These are phyloP conservation scores for Clarireedia hainanense DNA, from an alignment of 2,329 filamentous ascomycete genomes.

Conservation along the genomic window DNA sequence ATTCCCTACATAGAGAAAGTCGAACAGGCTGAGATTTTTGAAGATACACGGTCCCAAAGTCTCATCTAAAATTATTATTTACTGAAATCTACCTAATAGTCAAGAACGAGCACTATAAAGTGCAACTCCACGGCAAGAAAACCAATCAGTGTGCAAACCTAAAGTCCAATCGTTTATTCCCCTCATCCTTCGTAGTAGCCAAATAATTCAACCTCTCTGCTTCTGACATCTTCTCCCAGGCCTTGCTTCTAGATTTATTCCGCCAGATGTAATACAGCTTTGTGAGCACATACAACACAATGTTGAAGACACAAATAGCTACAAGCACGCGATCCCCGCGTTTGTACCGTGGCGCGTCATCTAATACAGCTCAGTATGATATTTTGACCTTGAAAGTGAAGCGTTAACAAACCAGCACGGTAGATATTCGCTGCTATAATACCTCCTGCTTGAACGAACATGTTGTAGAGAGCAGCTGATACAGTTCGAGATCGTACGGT, in stretches of 20 bases:
- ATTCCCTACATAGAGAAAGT: too few species aligned
- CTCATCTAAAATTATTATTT: too few species aligned
- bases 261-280: constrained; percentile 40
- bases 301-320: constrained; percentile 37
- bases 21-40: too few species aligned
- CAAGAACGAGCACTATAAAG: too few species aligned
- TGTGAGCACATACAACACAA: constrained; percentile 36
- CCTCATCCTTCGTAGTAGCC: constrained; percentile 32
- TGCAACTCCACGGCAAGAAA: too few species aligned
- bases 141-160: constrained; percentile 13
- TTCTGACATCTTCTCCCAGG: constrained; percentile 37
- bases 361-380: constrained; percentile 4
- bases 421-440: constrained; percentile 34
- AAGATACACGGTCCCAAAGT: too few species aligned
- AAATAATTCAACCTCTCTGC: constrained; percentile 40
- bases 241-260: constrained; percentile 34
- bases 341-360: constrained; percentile 40
- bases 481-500: constrained; percentile 54
- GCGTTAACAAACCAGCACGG: constrained; percentile 23
- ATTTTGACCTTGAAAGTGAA: too few species aligned
- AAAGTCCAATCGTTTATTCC: constrained; percentile 32
- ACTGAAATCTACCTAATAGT: too few species aligned
- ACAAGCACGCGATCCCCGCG: constrained; percentile 47
- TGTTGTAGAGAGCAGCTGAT: constrained; percentile 55
- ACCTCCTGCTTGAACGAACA: constrained; percentile 37